phyloP scores from a whole-genome alignment of 1,284 basidiomycete genomes.

The Sporisorium exsertum region DNA sequence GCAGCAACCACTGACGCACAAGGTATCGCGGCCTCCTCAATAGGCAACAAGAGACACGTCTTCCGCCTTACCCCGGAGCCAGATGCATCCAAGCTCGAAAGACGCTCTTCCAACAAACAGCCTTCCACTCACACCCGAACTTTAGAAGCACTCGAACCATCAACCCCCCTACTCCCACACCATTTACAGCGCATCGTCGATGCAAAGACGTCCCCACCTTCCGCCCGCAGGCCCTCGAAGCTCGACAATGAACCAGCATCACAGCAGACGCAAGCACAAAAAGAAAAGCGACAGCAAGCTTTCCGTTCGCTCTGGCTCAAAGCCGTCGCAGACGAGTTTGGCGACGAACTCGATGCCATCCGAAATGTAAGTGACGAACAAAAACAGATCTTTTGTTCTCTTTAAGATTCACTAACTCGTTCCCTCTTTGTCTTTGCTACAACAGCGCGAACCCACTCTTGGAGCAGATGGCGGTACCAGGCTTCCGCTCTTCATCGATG shows the following conservation, averaged over 20 bases:
- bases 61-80: slow-evolving; percentile 39
- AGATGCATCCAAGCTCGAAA: neutral
- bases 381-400: neutral
- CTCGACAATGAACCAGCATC: neutral
- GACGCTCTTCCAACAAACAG: neutral
- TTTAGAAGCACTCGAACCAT: slow-evolving; percentile 14
- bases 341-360: slow-evolving; percentile 54
- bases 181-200: slow-evolving; percentile 38
- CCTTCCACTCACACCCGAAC: neutral
- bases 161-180: neutral
- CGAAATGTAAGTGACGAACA: slow-evolving; percentile 32
- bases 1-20: neutral
- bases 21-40: neutral
- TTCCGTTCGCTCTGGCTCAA: slow-evolving; percentile 58
- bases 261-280: slow-evolving; percentile 20
- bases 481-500: slow-evolving; percentile 58
- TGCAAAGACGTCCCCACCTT: slow-evolving; percentile 12
- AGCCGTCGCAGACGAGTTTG: slow-evolving; percentile 57
- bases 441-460: slow-evolving; percentile 44
- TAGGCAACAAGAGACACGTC: slow-evolving; percentile 9
- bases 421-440: neutral
- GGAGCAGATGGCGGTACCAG: slow-evolving; percentile 52
- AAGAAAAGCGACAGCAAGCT: slow-evolving; percentile 32
- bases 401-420: slow-evolving; percentile 3
- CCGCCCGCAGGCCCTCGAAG: neutral